Percentiles rank a stretch among this genome's conserved stretches.
Evolutionary conservation across 179 eudicot species (phyloP).

Genomic region (Spinacia oleracea): DNA sequence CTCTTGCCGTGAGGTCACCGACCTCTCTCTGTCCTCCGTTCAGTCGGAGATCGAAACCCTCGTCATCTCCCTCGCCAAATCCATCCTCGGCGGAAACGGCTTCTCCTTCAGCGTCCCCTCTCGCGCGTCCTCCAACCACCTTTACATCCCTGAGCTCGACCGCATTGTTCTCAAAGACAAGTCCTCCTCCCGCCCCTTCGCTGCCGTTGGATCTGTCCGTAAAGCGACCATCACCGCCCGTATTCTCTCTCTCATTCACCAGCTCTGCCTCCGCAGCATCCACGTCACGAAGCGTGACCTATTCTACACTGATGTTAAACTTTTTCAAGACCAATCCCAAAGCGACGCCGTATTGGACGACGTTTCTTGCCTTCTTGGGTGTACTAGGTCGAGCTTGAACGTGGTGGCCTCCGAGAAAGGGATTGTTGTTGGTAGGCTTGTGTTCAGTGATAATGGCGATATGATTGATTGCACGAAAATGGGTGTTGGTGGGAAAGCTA

Average conservation of each 20-base stretch:
- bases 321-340: slow-evolving; percentile 80
- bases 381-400: slow-evolving; percentile 83
- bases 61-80: slow-evolving; percentile 54
- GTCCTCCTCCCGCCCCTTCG: slow-evolving; percentile 61
- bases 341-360: slow-evolving; percentile 88
- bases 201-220: slow-evolving; percentile 65
- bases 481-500: slow-evolving; percentile 98
- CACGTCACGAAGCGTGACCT: slow-evolving; percentile 96
- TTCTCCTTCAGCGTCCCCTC: slow-evolving; percentile 84
- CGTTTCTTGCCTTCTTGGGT: slow-evolving; percentile 77
- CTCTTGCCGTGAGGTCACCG: slow-evolving; percentile 83
- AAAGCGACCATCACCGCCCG: slow-evolving; percentile 84
- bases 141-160: slow-evolving; percentile 87
- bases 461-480: slow-evolving; percentile 91
- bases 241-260: slow-evolving; percentile 71
- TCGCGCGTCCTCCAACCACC: slow-evolving; percentile 76
- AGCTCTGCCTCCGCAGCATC: slow-evolving; percentile 59
- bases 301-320: slow-evolving; percentile 92
- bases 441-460: slow-evolving; percentile 86
- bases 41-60: slow-evolving; percentile 69
- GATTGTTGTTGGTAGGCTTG: slow-evolving; percentile 78
- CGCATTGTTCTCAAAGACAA: slow-evolving; percentile 87
- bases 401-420: slow-evolving; percentile 92
- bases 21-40: slow-evolving; percentile 76
- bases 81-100: slow-evolving; percentile 76